Evolutionary conservation across 1,284 basidiomycete species (phyloP), one percentile per base, ranked within the genome.

Genomic region (Mycena citricolor): DNA sequence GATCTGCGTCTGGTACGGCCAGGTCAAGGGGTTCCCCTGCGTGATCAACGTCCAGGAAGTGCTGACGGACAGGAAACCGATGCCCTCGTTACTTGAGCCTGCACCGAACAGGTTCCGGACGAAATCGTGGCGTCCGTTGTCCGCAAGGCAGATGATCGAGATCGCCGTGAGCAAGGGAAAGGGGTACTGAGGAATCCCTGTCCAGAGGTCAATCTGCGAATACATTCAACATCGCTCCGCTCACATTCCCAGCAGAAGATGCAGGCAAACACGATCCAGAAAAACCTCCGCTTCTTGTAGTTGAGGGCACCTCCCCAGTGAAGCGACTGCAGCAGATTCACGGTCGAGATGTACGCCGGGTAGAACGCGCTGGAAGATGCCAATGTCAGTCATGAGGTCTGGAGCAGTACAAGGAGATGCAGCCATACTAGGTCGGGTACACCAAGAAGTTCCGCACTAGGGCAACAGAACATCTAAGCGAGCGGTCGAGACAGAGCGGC

Each of bases 21-120:
- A 77, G 6, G 74, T 70, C 4, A 78, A 59, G 1, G 76, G 77
- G 37, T 61, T 68, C 8, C 74, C 76, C 53, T 78, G 76, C 0
- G 71, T 72, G 47, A 79, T 77, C 13, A 78, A 62, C 2, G 74
- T 75, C 74, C 75, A 77, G 36, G 71, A 73, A 19, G 73, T 68
- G 44, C 68, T 61, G 55, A 76, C 74, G 34, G 71, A 73, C 33
- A 76, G 57, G 30, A 77, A 49, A 5, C 75, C 75, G 20, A 76
- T 66, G 4, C 75, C 74, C 55, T 77, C 74, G 55, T 76, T 77
- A 47, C 69, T 72, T 3, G 71, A 74, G 1, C 74, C 74, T 7
- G 70, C 74, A 42, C 75, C 75, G 48, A 76, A 77, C 2, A 76
- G 58, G 52, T 77, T 76, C 32, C 74, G 66, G 2, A 76, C 63